These are phyloP conservation scores for Sideroxylon spinosum DNA, from an alignment of 179 eudicot genomes.

Conservation along the genomic window DNA sequence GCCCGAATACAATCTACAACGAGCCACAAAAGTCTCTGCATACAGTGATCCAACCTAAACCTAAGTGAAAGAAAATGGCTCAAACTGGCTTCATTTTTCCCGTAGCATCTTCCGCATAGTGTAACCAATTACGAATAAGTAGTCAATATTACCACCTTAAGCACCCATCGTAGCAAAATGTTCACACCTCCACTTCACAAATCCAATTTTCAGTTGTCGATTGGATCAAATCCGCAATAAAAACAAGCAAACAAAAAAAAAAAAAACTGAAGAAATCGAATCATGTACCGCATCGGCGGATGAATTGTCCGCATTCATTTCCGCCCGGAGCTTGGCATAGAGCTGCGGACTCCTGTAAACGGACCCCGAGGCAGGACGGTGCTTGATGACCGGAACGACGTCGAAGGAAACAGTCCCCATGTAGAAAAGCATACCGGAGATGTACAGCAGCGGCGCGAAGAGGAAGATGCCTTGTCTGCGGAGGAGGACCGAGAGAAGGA, in stretches of 20 bases:
- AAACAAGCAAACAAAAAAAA: not conserved
- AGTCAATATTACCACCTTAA: not conserved
- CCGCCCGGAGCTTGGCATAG: slow-evolving; percentile 61
- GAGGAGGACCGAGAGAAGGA: slow-evolving; percentile 62
- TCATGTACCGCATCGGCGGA: slow-evolving; percentile 72
- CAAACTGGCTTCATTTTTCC: not conserved
- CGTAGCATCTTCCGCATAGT: not conserved
- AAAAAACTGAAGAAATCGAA: not conserved
- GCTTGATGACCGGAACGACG: slow-evolving; percentile 57
- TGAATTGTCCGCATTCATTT: slow-evolving; percentile 82
- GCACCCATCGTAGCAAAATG: not conserved
- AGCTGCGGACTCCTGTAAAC: slow-evolving; percentile 81
- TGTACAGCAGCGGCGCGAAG: slow-evolving; percentile 81
- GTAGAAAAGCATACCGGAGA: slow-evolving; percentile 77
- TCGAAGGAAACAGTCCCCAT: slow-evolving; percentile 91
- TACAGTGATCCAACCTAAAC: not conserved
- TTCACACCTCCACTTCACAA: not conserved
- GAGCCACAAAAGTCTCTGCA: not conserved
- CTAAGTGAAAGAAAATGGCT: not conserved
- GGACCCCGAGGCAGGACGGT: slow-evolving; percentile 62
- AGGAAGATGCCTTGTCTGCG: slow-evolving; percentile 83
- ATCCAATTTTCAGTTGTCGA: not conserved
- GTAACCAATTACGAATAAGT: not conserved
- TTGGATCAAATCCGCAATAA: not conserved
- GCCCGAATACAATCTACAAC: not conserved